A percentile compares a stretch with the other conserved stretches of the same genome.
phyloP scores from a whole-genome alignment of 345 rosid species.

The Psidium guajava region DNA sequence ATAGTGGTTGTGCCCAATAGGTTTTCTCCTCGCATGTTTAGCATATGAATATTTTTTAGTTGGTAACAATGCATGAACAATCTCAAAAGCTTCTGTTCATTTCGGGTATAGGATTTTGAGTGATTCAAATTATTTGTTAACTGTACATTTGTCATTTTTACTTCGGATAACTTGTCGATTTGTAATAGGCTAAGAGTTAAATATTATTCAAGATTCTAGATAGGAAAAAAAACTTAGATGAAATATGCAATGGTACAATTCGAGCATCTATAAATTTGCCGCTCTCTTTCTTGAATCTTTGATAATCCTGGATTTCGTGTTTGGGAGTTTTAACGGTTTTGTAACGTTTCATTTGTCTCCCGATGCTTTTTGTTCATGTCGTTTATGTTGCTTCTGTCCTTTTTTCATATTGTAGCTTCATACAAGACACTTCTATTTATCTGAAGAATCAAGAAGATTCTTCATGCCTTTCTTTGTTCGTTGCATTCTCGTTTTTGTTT shows the following conservation, averaged over 20 bases:
- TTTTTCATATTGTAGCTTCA: too few species aligned
- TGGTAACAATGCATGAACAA: background rate
- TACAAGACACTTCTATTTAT: too few species aligned
- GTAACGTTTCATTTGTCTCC: background rate
- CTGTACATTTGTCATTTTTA: background rate
- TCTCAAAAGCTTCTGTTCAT: background rate
- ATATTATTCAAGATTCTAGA: background rate
- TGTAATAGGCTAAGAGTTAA: background rate
- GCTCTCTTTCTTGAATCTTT: background rate
- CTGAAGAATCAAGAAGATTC: too few species aligned
- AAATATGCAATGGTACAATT: background rate
- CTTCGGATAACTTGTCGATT: background rate
- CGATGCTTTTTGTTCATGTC: too few species aligned
- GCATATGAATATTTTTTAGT: background rate
- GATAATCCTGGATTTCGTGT: background rate
- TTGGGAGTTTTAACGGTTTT: too few species aligned
- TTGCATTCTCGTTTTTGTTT: too few species aligned
- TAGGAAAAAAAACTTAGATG: background rate
- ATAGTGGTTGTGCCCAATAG: constrained; percentile 20
- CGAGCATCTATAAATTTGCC: background rate
- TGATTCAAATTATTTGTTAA: background rate
- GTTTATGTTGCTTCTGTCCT: too few species aligned
- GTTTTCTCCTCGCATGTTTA: background rate
- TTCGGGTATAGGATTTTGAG: background rate
- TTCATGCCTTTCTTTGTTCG: too few species aligned